Base-by-base conservation (phyloP, 257 asterid genomes). In the Solanum appendiculatum region DNA sequence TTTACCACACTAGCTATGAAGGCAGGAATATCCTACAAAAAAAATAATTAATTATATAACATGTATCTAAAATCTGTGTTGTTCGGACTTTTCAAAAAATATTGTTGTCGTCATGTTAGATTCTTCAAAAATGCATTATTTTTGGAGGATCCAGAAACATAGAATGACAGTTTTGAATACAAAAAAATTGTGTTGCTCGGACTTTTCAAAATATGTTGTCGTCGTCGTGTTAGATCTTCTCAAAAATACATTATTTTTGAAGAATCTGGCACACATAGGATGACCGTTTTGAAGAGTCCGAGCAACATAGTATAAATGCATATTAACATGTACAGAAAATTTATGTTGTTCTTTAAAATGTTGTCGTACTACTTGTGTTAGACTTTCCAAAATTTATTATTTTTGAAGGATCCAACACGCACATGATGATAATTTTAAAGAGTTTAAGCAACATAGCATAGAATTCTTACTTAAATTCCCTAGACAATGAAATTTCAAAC, bases 1-100 rank as follows among this genome's bases (percentile, higher is more conserved):
- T 85, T 91, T 2, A 95, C 73, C 93, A 95, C 98, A 2, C 20
- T 63, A 23, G 92, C 84, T 46, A 94, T 93, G 86, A 93, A 96
- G 20, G 25, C 86, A 58, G 86, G 91, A 31, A 96, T 82, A 58
- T 90, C 97, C 99, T 96, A 56, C 15, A 10, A 42, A 86, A 5
- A 40, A 21, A 31, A 7, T 3, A 27, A 27, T 6, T 64, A 27
- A 12, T 64, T 27, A 5, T 25, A 68, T 15, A 5, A 31, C 39
- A 66, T 6, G 37, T 6, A 13, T 3, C 11, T 27, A 27, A 66
- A 27, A 66, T 14, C 0, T 1, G 5, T 63, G 9, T 13, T 27
- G 37, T 1, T 14, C 11, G 5, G 3, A 66, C 64, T 29, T 29
- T 1, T 6, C 6, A 0, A 29, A 14, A 27, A 66, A 66, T 66